Evolutionary conservation across 495 filamentous ascomycete species (phyloP), one percentile per base, ranked within the genome.

Genomic region (Aspergillus sclerotiicarbonarius): DNA sequence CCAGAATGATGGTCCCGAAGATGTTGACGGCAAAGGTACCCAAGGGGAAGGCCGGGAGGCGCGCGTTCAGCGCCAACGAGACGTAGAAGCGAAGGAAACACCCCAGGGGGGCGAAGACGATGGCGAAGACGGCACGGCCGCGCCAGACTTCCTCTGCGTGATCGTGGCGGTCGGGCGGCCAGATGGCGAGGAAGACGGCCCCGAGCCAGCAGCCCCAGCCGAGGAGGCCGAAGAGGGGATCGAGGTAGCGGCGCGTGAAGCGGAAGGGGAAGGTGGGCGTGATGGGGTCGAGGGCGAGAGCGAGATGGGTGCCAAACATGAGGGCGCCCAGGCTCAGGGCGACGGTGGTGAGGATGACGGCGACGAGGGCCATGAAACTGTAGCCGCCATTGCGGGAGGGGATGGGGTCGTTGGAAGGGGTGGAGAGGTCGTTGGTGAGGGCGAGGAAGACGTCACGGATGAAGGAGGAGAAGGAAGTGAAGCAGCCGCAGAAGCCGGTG

Each of bases 381-480:
- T 94, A 90, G 29, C 92, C 91, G 30, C 82, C 86, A 64, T 88
- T 88, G n/a, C 90, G 76, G 29, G 71, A 62, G 18, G 66, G 52
- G 25, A 64, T 62, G 8, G 62, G 53, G 7, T 63, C 52, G 3
- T 65, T 43, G 20, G 70, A 69, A 4, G 82, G 81, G 63, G 80
- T 74, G 0, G 84, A 79, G 10, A 91, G 74, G 52, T 85, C 81
- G 66, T 96, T 96, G 7, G 90, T 86, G 12, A 97, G 69, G 0
- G 90, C 87, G n/a, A 96, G 79, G 70, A 96, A 96, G 48, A 80
- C 72, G 65, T 95, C 93, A 4, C 92, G 84, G 41, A 92, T 87
- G 67, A 96, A 96, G 12, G 89, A 85, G 0, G 92, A 96, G 73
- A 97, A 98, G 37, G 87, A 91, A 4, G 94, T 98, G 52, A 94